Evolutionary conservation across 2,329 filamentous ascomycete genomes (phyloP).

Genomic region (Colletotrichum eremochloae): DNA sequence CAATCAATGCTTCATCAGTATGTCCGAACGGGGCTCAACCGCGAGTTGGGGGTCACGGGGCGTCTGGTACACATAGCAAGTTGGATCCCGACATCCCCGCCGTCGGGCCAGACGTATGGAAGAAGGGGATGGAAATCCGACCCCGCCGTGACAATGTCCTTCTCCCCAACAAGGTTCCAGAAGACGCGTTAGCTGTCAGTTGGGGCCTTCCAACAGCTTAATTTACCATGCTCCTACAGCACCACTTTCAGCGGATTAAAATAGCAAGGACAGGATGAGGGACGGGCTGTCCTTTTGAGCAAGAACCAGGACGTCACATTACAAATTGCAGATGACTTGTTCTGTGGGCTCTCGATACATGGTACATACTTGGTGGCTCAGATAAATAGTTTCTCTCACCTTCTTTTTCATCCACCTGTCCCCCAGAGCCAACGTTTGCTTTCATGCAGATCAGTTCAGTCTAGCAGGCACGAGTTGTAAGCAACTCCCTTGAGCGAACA

Average conservation of each 20-base stretch:
- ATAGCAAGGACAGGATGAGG: no score
- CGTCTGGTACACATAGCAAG: not conserved
- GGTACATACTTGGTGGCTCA: not conserved
- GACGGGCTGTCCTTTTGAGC: slow-evolving; percentile 3
- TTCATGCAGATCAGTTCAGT: slow-evolving; percentile 10
- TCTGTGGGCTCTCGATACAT: not conserved
- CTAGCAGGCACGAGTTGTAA: slow-evolving; percentile 4
- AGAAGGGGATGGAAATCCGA: slow-evolving; percentile 8
- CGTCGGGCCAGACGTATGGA: slow-evolving; percentile 9
- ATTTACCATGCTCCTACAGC: no score
- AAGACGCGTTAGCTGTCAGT: not conserved
- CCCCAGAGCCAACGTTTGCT: not conserved
- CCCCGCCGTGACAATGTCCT: slow-evolving; percentile 5
- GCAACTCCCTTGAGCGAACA: not conserved
- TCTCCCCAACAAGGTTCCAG: slow-evolving; percentile 19
- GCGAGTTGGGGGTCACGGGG: not conserved
- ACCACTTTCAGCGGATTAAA: no score
- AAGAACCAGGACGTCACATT: slow-evolving; percentile 1
- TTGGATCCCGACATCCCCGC: slow-evolving; percentile 1
- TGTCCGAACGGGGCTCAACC: not conserved
- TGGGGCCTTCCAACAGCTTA: not conserved
- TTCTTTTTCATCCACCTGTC: not conserved
- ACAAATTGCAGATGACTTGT: not conserved
- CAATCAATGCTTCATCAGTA: slow-evolving; percentile 18
- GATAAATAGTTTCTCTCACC: not conserved